Evolutionary conservation across 2,329 filamentous ascomycete genomes (phyloP), one percentile per base, ranked within the genome.

Genomic region (Aaosphaeria arxii): DNA sequence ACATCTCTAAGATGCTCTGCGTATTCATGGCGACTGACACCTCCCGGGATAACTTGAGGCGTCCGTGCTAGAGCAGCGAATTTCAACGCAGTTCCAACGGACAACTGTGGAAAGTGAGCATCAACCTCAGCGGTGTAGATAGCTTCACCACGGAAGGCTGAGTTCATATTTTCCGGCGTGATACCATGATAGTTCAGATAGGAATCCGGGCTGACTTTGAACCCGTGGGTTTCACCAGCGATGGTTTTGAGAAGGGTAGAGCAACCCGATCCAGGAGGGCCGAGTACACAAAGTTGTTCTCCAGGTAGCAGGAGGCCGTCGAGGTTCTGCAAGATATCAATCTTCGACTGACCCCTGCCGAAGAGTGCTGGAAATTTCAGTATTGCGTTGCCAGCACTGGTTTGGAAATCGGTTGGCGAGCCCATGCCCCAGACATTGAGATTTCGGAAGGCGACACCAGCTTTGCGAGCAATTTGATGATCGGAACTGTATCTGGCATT

Each of bases 81-180:
- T 47, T 83, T 84, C 42, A 92, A 76, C 1, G 88, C 92, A 56
- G 91, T 85, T 31, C 86, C 86, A 43, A 91, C 87, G 2, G 81
- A 84, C 55, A 92, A 69, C 71, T 86, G 81, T 24, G 87, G 86
- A 59, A 91, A 91, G 70, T 91, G 87, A 2, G 86, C 84, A 63
- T 94, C 89, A 30, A 89, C 84, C 64, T 92, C 88, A 47, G 88
- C 87, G 0, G 87, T 90, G 70, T 92, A 94, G 63, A 92, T 90
- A 51, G 87, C 87, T 71, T 94, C 89, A 53, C 89, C 89, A 36
- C 87, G 84, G 70, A 91, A 90, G 45, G 79, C 74, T 2, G 81
- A 82, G 67, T 88, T 82, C 87, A 94, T 91, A 58, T 88, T 81
- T 61, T 86, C 73, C 50, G 87, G 79, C 1, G 81, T 71, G 60